Conservation (phyloP, 768 basidiomycete genomes). For the Pisolithus albus region DNA sequence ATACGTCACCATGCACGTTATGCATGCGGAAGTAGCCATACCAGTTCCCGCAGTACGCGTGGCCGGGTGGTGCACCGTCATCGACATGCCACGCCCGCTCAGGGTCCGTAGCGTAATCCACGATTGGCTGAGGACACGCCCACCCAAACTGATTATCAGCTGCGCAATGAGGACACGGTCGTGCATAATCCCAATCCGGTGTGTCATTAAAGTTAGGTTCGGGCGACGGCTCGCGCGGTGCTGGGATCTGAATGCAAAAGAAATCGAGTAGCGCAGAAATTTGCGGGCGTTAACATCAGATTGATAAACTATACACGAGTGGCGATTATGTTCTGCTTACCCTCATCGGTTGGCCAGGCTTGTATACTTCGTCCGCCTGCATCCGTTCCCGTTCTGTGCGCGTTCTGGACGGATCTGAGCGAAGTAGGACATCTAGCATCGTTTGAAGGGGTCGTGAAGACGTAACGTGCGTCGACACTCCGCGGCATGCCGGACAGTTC, state of each 20-base stretch:
- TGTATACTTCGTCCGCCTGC: slow-evolving; percentile 81
- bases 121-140: slow-evolving; percentile 74
- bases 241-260: slow-evolving; percentile 50
- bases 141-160: slow-evolving; percentile 69
- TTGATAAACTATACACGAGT: neutral
- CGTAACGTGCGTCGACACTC: slow-evolving; percentile 56
- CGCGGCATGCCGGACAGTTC: slow-evolving; percentile 77
- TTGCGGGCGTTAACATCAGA: neutral
- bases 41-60: slow-evolving; percentile 80
- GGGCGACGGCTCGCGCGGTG: slow-evolving; percentile 69
- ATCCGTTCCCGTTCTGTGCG: slow-evolving; percentile 64
- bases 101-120: slow-evolving; percentile 60
- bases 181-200: slow-evolving; percentile 45
- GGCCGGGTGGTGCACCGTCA: slow-evolving; percentile 73
- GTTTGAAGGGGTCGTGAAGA: slow-evolving; percentile 70
- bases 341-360: slow-evolving; percentile 51
- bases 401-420: slow-evolving; percentile 59
- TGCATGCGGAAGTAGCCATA: slow-evolving; percentile 24
- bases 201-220: slow-evolving; percentile 64
- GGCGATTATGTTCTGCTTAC: slow-evolving; percentile 29
- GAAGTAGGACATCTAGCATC: slow-evolving; percentile 65
- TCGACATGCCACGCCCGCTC: slow-evolving; percentile 75
- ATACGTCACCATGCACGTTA: neutral
- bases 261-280: neutral
- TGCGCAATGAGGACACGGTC: slow-evolving; percentile 75